A percentile compares a stretch with the other conserved stretches of the same genome.
Evolutionary conservation across 179 eudicot species (phyloP).

Genomic region (Drosera spatulata): DNA sequence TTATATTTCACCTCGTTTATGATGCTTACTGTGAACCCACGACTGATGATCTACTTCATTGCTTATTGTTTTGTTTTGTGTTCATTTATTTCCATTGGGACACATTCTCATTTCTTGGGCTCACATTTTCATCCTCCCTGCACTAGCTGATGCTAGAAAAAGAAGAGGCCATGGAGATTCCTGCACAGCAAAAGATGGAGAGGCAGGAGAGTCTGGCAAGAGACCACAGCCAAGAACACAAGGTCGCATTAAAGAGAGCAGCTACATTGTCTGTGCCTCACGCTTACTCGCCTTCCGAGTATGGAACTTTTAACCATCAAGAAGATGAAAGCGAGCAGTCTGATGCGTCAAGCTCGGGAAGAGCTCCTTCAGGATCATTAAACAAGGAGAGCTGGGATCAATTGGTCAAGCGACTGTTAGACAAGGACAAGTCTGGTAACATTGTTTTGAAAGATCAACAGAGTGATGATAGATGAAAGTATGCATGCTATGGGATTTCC

Average conservation of each 20-base stretch:
- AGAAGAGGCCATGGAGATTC: conserved; percentile 23
- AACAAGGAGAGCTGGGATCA: conserved; percentile 33
- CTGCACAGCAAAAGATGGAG: conserved; percentile 38
- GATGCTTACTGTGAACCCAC: too few species aligned
- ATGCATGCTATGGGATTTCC: not conserved
- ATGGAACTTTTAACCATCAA: conserved; percentile 30
- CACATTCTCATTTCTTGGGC: not conserved
- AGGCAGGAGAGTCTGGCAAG: conserved; percentile 30
- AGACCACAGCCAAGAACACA: conserved; percentile 35
- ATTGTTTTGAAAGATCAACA: not conserved
- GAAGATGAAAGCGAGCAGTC: conserved; percentile 27
- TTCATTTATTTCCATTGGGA: too few species aligned
- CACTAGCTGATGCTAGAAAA: conserved; percentile 34
- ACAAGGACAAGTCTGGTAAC: conserved; percentile 19
- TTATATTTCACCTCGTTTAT: too few species aligned
- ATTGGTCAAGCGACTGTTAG: conserved; percentile 28
- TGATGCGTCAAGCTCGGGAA: conserved; percentile 12
- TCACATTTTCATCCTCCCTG: not conserved
- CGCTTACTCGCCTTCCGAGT: conserved; percentile 18
- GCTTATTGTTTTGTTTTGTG: too few species aligned
- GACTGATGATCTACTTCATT: too few species aligned
- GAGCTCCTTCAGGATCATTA: conserved; percentile 12
- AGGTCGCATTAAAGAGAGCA: conserved; percentile 33
- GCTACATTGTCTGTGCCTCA: conserved; percentile 36
- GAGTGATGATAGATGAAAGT: not conserved